Conservation (phyloP, 495 filamentous ascomycete genomes). For the Penicillium macrosclerotiorum region DNA sequence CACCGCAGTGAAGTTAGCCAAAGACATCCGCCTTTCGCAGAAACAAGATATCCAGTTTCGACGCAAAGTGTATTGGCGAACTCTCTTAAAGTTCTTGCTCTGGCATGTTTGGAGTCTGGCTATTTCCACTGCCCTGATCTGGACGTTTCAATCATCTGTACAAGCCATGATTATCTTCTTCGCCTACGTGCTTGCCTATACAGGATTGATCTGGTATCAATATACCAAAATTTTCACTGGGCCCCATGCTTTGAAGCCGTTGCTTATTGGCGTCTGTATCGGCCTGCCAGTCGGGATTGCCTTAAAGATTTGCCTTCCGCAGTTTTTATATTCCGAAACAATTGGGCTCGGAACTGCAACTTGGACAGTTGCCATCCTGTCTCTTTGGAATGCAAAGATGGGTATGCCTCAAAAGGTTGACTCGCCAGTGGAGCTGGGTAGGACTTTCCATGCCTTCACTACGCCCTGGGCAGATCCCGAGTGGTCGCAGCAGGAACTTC, state of each 20-base stretch:
- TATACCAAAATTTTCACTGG: constrained; percentile 61
- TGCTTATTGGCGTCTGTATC: constrained; percentile 43
- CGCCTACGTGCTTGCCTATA: constrained; percentile 53
- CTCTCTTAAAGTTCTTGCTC: constrained; percentile 49
- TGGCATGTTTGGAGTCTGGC: constrained; percentile 59
- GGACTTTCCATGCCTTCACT: constrained; percentile 42
- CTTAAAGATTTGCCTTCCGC: constrained; percentile 32
- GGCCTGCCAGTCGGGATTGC: constrained; percentile 50
- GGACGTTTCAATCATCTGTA: constrained; percentile 46
- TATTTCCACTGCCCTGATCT: constrained; percentile 49
- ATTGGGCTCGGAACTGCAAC: constrained; percentile 51
- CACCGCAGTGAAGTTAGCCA: constrained; percentile 27
- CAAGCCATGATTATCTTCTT: constrained; percentile 51
- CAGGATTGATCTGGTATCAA: constrained; percentile 58
- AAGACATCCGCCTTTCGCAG: constrained; percentile 43
- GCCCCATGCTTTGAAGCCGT: constrained; percentile 50
- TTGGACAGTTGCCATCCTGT: constrained; percentile 53
- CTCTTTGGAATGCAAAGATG: constrained; percentile 43
- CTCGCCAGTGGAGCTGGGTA: constrained; percentile 38
- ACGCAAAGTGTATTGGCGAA: constrained; percentile 54
- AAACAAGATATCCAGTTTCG: constrained; percentile 46
- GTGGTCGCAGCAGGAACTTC: constrained; percentile 53
- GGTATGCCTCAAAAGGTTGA: constrained; percentile 43
- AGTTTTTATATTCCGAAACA: constrained; percentile 47
- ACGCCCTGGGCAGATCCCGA: constrained; percentile 45